Conservation (phyloP, 495 filamentous ascomycete genomes). For the Talaromyces ruber region DNA sequence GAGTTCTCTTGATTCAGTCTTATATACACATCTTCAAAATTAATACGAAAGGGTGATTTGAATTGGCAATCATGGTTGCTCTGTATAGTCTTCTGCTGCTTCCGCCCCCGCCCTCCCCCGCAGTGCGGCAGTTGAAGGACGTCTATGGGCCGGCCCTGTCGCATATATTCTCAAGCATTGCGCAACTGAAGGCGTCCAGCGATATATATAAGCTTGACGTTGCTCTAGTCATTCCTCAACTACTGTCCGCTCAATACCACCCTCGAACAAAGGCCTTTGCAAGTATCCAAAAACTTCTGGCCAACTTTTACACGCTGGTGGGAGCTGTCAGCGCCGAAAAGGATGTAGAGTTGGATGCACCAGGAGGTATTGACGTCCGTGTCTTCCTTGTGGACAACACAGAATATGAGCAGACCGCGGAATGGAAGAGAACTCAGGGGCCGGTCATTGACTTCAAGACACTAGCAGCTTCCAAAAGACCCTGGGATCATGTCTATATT, state of each 20-base stretch:
- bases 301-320: constrained; percentile 70
- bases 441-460: constrained; percentile 58
- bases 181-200: constrained; percentile 19
- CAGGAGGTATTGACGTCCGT: constrained; percentile 68
- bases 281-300: constrained; percentile 60
- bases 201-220: constrained; percentile 32
- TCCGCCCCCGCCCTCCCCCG: constrained; percentile 34
- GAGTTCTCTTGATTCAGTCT: neutral
- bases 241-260: constrained; percentile 26
- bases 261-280: constrained; percentile 50
- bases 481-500: constrained; percentile 65
- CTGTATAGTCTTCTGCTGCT: constrained; percentile 37
- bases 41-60: neutral
- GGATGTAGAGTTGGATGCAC: constrained; percentile 52
- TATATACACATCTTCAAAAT: neutral
- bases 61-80: neutral
- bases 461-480: constrained; percentile 53
- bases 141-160: constrained; percentile 32
- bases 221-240: constrained; percentile 30
- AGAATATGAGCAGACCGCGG: constrained; percentile 13
- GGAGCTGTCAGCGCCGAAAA: constrained; percentile 55
- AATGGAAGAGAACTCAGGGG: constrained; percentile 36
- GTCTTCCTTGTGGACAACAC: constrained; percentile 62
- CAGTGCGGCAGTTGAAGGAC: constrained; percentile 27
- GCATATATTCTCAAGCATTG: constrained; percentile 21